Percentiles rank a stretch among this genome's conserved stretches.
Evolutionary conservation across 2,329 filamentous ascomycete species (phyloP).

Genomic region (Epichloe amarillans): DNA sequence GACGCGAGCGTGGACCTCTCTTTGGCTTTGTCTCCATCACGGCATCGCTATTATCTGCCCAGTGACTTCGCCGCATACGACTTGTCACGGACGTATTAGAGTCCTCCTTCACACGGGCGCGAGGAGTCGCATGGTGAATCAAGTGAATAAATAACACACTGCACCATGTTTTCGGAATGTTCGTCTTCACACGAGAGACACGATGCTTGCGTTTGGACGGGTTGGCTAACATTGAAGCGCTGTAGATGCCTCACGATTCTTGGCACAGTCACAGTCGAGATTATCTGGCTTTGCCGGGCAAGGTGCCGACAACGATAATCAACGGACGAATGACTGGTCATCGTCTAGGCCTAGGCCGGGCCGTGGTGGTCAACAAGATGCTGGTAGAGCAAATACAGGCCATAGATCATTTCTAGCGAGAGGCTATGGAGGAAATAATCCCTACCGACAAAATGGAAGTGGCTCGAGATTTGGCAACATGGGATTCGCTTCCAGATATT

Average conservation of each 20-base stretch:
- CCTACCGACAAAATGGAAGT: conserved; percentile 65
- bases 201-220: not conserved
- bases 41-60: not conserved
- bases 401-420: conserved; percentile 32
- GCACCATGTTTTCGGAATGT: conserved; percentile 63
- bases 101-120: conserved; percentile 9
- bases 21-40: not conserved
- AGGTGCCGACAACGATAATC: conserved; percentile 29
- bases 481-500: conserved; percentile 66
- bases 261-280: conserved; percentile 90
- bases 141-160: conserved; percentile 5
- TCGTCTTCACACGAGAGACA: conserved; percentile 26
- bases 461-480: conserved; percentile 59
- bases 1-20: not conserved
- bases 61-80: not conserved
- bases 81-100: not conserved
- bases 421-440: conserved; percentile 55
- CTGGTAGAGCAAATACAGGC: conserved; percentile 15
- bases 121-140: conserved; percentile 22
- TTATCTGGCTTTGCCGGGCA: conserved; percentile 56
- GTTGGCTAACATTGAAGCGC: not conserved
- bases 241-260: conserved; percentile 86
- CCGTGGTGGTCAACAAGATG: conserved; percentile 20
- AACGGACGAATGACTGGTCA: conserved; percentile 19
- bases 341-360: conserved; percentile 22